Percentiles rank a stretch among this genome's conserved stretches.
These are phyloP conservation scores for Phyllosticta citriasiana DNA, from an alignment of 2,329 filamentous ascomycete species.

Conservation along the genomic window DNA sequence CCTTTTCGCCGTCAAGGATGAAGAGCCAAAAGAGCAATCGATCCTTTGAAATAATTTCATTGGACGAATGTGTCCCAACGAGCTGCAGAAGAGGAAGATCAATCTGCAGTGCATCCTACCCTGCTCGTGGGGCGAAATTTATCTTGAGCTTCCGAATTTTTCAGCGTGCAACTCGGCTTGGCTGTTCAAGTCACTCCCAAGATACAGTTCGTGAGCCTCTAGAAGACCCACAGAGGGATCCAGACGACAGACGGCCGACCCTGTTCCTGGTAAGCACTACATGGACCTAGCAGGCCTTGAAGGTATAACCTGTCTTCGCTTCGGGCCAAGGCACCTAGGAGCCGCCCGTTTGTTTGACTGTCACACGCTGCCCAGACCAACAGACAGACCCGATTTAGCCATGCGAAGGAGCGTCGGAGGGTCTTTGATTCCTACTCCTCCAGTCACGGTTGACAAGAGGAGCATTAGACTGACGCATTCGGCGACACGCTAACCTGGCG, in stretches of 20 bases:
- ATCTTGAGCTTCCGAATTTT: not conserved
- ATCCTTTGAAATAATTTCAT: not conserved
- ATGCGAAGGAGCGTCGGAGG: not conserved
- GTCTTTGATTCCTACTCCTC: not conserved
- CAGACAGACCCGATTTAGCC: not conserved
- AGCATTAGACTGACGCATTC: not conserved
- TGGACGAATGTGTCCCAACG: not conserved
- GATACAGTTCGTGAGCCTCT: not conserved
- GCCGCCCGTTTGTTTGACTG: not conserved
- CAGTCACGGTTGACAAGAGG: not conserved
- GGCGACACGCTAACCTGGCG: not conserved
- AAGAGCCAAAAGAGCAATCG: not conserved
- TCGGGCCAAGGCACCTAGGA: not conserved
- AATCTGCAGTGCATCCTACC: too few relatives aligned
- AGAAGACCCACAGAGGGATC: not conserved
- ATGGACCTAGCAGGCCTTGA: not conserved
- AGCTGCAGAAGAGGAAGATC: too few relatives aligned
- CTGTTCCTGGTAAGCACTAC: not conserved
- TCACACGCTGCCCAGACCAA: not conserved
- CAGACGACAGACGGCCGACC: not conserved
- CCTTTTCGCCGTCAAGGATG: not conserved
- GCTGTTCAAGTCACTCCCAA: not conserved
- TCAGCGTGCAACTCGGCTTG: not conserved
- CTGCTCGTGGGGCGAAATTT: too few relatives aligned
- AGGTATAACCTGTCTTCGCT: not conserved